Percentiles rank a stretch among this genome's conserved stretches.
These are phyloP conservation scores for Adiantum capillusveneris DNA, from an alignment of 75 land plant genomes.

Conservation along the genomic window DNA sequence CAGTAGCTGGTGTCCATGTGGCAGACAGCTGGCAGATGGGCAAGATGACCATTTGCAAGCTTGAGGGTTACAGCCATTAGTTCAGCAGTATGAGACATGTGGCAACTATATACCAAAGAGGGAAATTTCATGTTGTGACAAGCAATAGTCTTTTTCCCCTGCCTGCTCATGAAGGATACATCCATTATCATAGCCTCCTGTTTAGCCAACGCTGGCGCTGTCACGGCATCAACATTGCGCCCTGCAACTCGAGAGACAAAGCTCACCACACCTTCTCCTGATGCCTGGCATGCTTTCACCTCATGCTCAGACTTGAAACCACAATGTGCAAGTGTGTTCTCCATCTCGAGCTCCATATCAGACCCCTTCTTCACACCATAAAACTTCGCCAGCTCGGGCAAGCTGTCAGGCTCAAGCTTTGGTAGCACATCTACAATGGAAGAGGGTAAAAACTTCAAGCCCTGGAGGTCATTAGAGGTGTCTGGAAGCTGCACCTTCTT, in stretches of 20 bases:
- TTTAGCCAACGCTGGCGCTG: not conserved
- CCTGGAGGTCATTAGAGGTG: not conserved
- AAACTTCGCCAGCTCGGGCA: not conserved
- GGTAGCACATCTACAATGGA: not conserved
- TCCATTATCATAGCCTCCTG: not conserved
- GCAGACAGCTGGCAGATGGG: conserved; percentile 22
- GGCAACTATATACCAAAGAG: conserved; percentile 52
- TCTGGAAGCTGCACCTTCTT: not conserved
- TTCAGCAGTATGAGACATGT: conserved; percentile 12
- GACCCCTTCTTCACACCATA: not conserved
- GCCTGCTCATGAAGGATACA: not conserved
- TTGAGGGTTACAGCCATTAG: conserved; percentile 16
- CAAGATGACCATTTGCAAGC: conserved; percentile 17
- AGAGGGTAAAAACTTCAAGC: not conserved
- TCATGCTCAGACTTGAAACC: not conserved
- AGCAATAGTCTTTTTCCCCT: conserved; percentile 6
- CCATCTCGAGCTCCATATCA: not conserved
- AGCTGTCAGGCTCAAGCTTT: too few species aligned
- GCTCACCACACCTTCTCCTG: not conserved
- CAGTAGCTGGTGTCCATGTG: conserved; percentile 39
- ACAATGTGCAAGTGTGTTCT: not conserved
- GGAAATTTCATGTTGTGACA: conserved; percentile 45
- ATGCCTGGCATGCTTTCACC: not conserved
- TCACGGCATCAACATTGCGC: not conserved
- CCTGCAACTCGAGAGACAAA: not conserved